Evolutionary conservation across 208 protist genomes (phyloP), one percentile per base, ranked within the genome.

Genomic region (Trypanosoma congolense): DNA sequence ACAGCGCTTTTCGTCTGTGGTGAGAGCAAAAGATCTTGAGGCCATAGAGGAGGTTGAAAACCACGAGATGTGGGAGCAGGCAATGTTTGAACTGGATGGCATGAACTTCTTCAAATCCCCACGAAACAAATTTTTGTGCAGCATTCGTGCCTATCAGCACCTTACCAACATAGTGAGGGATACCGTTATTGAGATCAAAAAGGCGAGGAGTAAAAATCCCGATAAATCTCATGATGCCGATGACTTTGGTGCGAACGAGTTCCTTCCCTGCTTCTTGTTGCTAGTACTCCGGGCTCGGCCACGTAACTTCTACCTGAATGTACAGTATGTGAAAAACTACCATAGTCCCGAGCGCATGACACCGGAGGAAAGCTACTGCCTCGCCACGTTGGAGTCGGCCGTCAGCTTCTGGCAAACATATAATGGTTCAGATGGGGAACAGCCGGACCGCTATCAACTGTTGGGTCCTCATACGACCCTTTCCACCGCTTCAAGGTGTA

Each of bases 91-190:
- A 46, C 50, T 90, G 19, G 80, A 93, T 31, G 86, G 63, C n/a
- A 93, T 93, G 82, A 80, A 88, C 51, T 80, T 87, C 51, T 93
- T 93, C 57, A 78, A 79, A 35, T 82, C 86, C 1, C 86, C 86
- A 5, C 62, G 77, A 18, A 80, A 90, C 24, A 93, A 93, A 53
- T 63, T 93, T 21, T 68, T 72, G 6, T 90, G 86, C 42, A 66
- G 63, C 1, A 76, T 93, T 68, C 78, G 82, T 5, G 65, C 82
- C 36, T 84, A 70, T 49, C 66, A 77, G 36, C 29, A 84, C 40
- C 58, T 93, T 10, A 53, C 41, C 21, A 18, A 3, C 21, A 19
- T 26, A 42, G 14, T 12, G 29, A 30, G 16, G 21, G 45, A 41
- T 9, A 16, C 16, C 31, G 47, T 46, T 33, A 35, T 8, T 12